Base-by-base conservation (phyloP, 805 yeast species). In the Kuraishia borneana region DNA sequence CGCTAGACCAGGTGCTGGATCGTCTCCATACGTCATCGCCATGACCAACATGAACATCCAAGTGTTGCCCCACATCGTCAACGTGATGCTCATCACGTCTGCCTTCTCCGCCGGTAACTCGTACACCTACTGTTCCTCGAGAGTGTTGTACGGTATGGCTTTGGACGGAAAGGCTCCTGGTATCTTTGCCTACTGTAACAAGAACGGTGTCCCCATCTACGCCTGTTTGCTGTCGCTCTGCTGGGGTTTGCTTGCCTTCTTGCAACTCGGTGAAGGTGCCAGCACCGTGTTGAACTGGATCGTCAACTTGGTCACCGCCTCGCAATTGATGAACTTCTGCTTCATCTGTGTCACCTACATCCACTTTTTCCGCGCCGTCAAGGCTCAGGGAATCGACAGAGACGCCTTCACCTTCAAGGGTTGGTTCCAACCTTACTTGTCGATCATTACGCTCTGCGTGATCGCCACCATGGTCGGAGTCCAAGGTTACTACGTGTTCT, bases 51-150 rank as follows among this genome's bases (percentile, higher is more conserved):
- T 82, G 46, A 68, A 72, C 2, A 79, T 84, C 38, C 68, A 60
- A 25, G 74, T 67, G 0, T 62, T 83, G 29, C 89, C 92, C 21
- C 71, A 76, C 46, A 61, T 84, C 36, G 82, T 84, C 40, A 84
- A 84, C 51, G 89, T 76, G 2, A 73, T 81, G 25, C 63, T 84
- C 32, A 63, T 84, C 36, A 62, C 82, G 12, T 68, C 85, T 5
- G 83, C 87, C 0, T 76, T 82, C 41, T 75, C 85, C 21, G 85
- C 94, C 1, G 94, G 92, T 31, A 83, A 83, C 56, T 79, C 88
- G 5, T 77, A 76, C 50, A 70, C 79, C 16, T 82, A 70, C 50
- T 74, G 83, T 38, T 74, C 88, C 1, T 71, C 85, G 8, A 50
- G 71, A 46, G 51, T 51, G 25, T 60, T 82, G n/a, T 76, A 76